These are phyloP conservation scores for Termitomyces sp. DNA, from an alignment of 768 basidiomycete species.

Conservation along the genomic window DNA sequence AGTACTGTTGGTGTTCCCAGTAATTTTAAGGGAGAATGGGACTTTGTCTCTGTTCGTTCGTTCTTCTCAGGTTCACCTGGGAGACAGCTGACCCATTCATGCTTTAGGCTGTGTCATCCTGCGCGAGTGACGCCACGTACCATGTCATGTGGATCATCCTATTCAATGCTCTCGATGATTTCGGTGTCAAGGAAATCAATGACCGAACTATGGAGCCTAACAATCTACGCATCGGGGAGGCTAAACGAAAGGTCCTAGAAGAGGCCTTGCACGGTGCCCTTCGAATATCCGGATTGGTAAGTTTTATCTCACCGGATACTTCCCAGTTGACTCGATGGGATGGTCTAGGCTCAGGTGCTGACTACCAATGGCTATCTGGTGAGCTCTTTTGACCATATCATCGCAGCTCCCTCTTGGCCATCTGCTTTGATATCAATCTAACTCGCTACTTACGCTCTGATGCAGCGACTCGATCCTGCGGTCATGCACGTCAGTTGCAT, in stretches of 20 bases:
- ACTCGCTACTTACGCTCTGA: slow-evolving; percentile 2
- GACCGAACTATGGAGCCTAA: slow-evolving; percentile 32
- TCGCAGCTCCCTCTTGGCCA: slow-evolving; percentile 16
- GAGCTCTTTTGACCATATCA: slow-evolving; percentile 3
- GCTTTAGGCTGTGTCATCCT: slow-evolving; percentile 45
- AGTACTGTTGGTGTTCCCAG: slow-evolving; percentile 80
- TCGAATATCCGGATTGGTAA: slow-evolving; percentile 82
- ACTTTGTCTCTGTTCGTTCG: slow-evolving; percentile 64
- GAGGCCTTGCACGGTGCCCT: slow-evolving; percentile 84
- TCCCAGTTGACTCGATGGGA: slow-evolving; percentile 1
- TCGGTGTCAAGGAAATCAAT: slow-evolving; percentile 74
- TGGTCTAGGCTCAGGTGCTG: slow-evolving; percentile 66
- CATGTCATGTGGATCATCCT: slow-evolving; percentile 90
- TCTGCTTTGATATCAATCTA: slow-evolving; percentile 1
- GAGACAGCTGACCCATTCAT: slow-evolving; percentile 7
- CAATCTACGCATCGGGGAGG: slow-evolving; percentile 49
- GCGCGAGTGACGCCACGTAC: slow-evolving; percentile 84
- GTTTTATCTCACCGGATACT: slow-evolving; percentile 20
- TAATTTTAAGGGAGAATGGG: slow-evolving; percentile 83
- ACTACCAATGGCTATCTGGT: slow-evolving; percentile 87
- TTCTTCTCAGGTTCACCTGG: slow-evolving; percentile 2
- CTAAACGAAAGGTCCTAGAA: slow-evolving; percentile 67
- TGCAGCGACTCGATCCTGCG: slow-evolving; percentile 75
- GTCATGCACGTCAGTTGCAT: slow-evolving; percentile 87
- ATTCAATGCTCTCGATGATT: slow-evolving; percentile 80